phyloP scores from a whole-genome alignment of 73 alveolate species.

The Breviolum minutum region DNA sequence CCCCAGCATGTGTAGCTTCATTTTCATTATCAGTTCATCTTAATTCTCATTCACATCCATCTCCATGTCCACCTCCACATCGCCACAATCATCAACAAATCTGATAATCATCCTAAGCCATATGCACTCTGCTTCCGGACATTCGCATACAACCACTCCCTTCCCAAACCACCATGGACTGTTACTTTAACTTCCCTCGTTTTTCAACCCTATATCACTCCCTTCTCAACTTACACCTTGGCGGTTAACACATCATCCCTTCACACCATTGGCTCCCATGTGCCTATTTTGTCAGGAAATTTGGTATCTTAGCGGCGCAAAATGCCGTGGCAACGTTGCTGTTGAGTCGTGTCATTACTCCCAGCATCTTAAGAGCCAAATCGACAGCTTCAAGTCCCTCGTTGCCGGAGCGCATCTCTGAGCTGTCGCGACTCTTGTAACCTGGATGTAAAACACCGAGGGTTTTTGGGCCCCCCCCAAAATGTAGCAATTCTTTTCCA shows the following conservation, averaged over 20 bases:
- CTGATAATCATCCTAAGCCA: too few relatives aligned
- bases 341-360: constrained; percentile 79
- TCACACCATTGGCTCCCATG: background rate
- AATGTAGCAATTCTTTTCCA: too few relatives aligned
- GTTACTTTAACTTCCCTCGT: background rate
- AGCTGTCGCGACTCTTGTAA: constrained; percentile 53
- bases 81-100: too few relatives aligned
- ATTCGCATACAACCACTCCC: too few relatives aligned
- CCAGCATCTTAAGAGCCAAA: constrained; percentile 40
- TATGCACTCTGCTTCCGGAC: too few relatives aligned
- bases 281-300: background rate
- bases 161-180: too few relatives aligned
- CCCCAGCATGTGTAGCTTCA: too few relatives aligned
- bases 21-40: too few relatives aligned
- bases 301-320: constrained; percentile 52
- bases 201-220: background rate
- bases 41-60: too few relatives aligned
- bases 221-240: background rate
- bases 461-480: too few relatives aligned
- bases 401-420: constrained; percentile 46
- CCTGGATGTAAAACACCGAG: background rate
- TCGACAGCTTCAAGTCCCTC: background rate
- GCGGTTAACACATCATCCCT: too few relatives aligned
- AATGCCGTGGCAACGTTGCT: constrained; percentile 82
- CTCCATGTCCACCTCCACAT: too few relatives aligned